phyloP scores from a whole-genome alignment of 2,329 filamentous ascomycete species.

The Thermothelomyces thermophilus region DNA sequence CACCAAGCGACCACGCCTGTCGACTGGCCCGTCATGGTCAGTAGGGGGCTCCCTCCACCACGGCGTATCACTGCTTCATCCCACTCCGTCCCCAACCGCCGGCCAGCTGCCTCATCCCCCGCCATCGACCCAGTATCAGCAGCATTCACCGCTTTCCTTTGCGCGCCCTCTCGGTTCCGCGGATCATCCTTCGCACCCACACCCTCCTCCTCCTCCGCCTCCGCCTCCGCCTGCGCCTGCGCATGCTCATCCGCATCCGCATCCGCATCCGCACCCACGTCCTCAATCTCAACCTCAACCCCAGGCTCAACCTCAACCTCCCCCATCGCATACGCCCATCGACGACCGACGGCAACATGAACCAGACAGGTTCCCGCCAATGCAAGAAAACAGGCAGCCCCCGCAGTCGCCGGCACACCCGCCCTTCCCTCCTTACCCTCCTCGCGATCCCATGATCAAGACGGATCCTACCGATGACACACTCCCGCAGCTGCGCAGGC shows the following conservation, averaged over 20 bases:
- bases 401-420: constrained; percentile 30
- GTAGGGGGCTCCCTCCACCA: constrained; percentile 41
- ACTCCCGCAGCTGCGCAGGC: constrained; percentile 40
- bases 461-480: constrained; percentile 43
- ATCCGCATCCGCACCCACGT: not conserved
- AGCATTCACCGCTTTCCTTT: constrained; percentile 30
- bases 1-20: constrained; percentile 53
- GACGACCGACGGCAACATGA: constrained; percentile 54
- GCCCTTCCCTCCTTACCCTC: constrained; percentile 34
- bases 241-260: not conserved
- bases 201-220: constrained; percentile 12
- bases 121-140: constrained; percentile 35
- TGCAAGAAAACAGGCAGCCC: constrained; percentile 46
- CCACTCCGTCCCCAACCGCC: constrained; percentile 32
- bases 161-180: constrained; percentile 31
- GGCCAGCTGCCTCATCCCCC: constrained; percentile 31
- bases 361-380: constrained; percentile 46
- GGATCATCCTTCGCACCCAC: constrained; percentile 23
- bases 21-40: constrained; percentile 41
- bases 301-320: constrained; percentile 5
- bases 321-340: constrained; percentile 26
- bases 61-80: constrained; percentile 42
- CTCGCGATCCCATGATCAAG: constrained; percentile 50
- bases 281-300: constrained; percentile 15
- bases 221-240: not conserved